Conservation (phyloP, 2,329 filamentous ascomycete species). For the Penicillium oxalicum region DNA sequence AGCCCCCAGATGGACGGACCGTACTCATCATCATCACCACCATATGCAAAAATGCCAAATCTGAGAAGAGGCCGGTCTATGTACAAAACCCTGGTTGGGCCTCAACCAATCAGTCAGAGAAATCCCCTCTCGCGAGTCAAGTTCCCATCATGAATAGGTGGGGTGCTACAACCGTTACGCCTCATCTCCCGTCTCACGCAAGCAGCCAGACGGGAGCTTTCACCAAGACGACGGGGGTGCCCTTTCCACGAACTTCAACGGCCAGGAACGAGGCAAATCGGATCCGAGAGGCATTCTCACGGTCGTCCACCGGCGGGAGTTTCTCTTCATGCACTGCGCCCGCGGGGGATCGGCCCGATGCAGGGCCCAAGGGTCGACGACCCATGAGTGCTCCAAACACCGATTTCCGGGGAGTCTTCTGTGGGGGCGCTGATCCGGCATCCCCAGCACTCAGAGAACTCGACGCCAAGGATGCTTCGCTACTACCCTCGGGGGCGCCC, state of each 20-base stretch:
- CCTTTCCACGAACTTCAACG: constrained; percentile 66
- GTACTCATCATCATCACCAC: too few species aligned
- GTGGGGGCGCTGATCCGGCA: constrained; percentile 12
- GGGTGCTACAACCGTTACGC: too few species aligned
- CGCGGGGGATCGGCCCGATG: constrained; percentile 8
- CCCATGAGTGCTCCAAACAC: constrained; percentile 39
- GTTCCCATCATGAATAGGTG: too few species aligned
- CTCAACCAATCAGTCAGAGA: too few species aligned
- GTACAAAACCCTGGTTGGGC: too few species aligned
- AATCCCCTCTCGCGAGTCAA: too few species aligned
- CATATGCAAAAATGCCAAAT: too few species aligned
- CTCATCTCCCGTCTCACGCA: constrained; percentile 9
- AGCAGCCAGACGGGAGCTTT: constrained; percentile 65
- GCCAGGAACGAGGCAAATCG: constrained; percentile 70
- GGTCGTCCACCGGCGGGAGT: constrained; percentile 15
- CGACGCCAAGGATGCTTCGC: constrained; percentile 21
- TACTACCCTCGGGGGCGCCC: constrained; percentile 11
- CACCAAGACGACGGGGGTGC: constrained; percentile 56
- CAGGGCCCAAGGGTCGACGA: constrained; percentile 24
- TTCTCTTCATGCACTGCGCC: constrained; percentile 20
- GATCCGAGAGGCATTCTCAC: constrained; percentile 44
- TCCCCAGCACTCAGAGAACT: constrained; percentile 15
- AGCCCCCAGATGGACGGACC: too few species aligned
- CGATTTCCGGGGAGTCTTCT: constrained; percentile 35
- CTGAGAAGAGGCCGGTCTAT: too few species aligned